A percentile compares a stretch with the other conserved stretches of the same genome.
Evolutionary conservation across 108 stramenopile genomes (phyloP).

Genomic region (Bacterosira constricta): DNA sequence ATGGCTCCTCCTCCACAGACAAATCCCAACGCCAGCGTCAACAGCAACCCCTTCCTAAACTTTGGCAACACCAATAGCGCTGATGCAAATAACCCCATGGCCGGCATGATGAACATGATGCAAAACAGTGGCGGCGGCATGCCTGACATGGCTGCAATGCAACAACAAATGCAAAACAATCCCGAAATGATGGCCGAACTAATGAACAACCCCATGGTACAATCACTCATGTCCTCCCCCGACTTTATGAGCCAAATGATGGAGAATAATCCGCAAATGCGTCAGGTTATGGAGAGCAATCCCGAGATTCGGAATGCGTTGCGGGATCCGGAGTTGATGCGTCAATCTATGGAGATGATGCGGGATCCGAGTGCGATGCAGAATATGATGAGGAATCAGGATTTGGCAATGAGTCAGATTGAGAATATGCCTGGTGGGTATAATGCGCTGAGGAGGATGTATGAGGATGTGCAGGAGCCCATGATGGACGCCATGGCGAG

Average conservation of each 20-base stretch:
- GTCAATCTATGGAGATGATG: conserved; percentile 93
- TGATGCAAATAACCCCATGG: conserved; percentile 25
- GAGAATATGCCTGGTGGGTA: conserved; percentile 96
- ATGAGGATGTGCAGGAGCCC: conserved; percentile 93
- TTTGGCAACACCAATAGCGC: conserved; percentile 14
- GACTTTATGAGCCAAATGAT: conserved; percentile 88
- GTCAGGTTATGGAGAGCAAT: conserved; percentile 83
- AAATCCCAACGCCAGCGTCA: conserved; percentile 19
- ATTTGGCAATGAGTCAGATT: conserved; percentile 94
- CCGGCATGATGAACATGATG: conserved; percentile 36
- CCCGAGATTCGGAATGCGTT: conserved; percentile 90
- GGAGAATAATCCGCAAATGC: conserved; percentile 93
- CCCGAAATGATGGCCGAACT: conserved; percentile 73
- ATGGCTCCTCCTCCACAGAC: background rate
- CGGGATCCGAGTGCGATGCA: conserved; percentile 87
- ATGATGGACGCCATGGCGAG: conserved; percentile 88
- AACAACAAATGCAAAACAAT: conserved; percentile 48
- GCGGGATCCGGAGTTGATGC: conserved; percentile 88
- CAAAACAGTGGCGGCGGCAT: conserved; percentile 13
- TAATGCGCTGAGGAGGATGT: conserved; percentile 92
- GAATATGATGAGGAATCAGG: conserved; percentile 91
- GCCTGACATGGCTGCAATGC: conserved; percentile 26
- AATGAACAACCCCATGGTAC: conserved; percentile 87
- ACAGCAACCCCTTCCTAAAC: conserved; percentile 26
- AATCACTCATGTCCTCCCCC: conserved; percentile 87